These are phyloP conservation scores for Rutstroemia sp. DNA, from an alignment of 2,329 filamentous ascomycete species.

Conservation along the genomic window DNA sequence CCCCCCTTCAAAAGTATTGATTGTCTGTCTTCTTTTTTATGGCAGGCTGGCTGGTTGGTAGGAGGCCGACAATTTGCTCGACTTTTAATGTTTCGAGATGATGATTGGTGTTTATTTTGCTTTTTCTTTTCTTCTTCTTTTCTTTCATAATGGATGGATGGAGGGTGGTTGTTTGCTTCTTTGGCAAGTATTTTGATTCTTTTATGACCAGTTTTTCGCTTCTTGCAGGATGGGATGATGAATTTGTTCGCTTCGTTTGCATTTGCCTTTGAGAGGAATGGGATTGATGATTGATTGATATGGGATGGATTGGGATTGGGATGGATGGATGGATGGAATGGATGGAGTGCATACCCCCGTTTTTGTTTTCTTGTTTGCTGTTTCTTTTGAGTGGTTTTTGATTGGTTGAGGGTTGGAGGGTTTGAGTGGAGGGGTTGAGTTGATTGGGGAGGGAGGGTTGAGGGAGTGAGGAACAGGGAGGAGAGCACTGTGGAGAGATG, in stretches of 20 bases:
- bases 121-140: neutral
- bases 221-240: no score
- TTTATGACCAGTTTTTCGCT: no score
- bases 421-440: no score
- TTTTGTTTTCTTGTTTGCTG: neutral
- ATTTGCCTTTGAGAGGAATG: no score
- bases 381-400: neutral
- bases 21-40: neutral
- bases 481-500: no score
- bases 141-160: neutral
- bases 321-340: neutral
- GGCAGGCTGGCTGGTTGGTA: neutral
- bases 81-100: neutral
- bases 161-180: no score
- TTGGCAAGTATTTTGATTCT: no score
- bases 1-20: neutral
- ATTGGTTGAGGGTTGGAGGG: no score
- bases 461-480: no score
- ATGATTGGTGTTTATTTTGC: neutral
- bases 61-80: neutral
- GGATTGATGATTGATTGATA: no score
- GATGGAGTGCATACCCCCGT: neutral
- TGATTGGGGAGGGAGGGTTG: no score
- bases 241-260: no score
- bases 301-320: neutral